A percentile compares a stretch with the other conserved stretches of the same genome.
These are phyloP conservation scores for Flagelloscypha sp. DNA, from an alignment of 768 basidiomycete species.

Conservation along the genomic window DNA sequence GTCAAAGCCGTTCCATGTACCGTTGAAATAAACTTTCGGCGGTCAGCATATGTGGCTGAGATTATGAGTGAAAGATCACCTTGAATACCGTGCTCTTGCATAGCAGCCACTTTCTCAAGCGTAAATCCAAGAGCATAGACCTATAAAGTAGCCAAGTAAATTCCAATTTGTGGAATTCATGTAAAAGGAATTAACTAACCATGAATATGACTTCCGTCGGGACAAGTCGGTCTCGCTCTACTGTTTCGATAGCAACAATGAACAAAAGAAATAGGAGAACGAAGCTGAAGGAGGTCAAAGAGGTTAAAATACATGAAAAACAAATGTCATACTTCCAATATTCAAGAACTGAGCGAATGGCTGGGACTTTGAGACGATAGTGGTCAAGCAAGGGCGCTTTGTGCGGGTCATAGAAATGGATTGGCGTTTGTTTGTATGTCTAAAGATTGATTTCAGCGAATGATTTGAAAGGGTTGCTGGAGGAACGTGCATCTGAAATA, in stretches of 20 bases:
- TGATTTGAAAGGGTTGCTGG: slow-evolving; percentile 1
- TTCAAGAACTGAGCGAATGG: slow-evolving; percentile 84
- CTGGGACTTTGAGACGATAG: slow-evolving; percentile 91
- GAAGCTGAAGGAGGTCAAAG: slow-evolving; percentile 41
- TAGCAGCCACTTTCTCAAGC: slow-evolving; percentile 86
- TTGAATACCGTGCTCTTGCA: slow-evolving; percentile 92
- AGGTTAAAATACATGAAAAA: background rate
- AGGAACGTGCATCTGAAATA: slow-evolving; percentile 67
- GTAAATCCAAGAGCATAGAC: slow-evolving; percentile 74
- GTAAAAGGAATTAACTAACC: slow-evolving; percentile 23
- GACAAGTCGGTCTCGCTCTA: slow-evolving; percentile 55
- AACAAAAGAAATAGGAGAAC: slow-evolving; percentile 73
- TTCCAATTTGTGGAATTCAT: background rate
- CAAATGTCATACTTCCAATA: slow-evolving; percentile 64
- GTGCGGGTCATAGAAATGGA: slow-evolving; percentile 92
- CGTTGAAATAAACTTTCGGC: slow-evolving; percentile 66
- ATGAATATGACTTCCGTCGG: slow-evolving; percentile 67
- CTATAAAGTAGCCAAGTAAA: background rate
- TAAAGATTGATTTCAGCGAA: slow-evolving; percentile 19
- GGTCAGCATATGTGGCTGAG: slow-evolving; percentile 5
- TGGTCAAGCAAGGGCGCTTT: slow-evolving; percentile 92
- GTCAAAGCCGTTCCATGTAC: slow-evolving; percentile 93
- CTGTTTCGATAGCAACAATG: slow-evolving; percentile 71
- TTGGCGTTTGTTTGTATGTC: slow-evolving; percentile 89
- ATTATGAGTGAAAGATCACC: slow-evolving; percentile 33